phyloP scores from a whole-genome alignment of 2,329 filamentous ascomycete species.

The Fusarium brevicatenulatum region DNA sequence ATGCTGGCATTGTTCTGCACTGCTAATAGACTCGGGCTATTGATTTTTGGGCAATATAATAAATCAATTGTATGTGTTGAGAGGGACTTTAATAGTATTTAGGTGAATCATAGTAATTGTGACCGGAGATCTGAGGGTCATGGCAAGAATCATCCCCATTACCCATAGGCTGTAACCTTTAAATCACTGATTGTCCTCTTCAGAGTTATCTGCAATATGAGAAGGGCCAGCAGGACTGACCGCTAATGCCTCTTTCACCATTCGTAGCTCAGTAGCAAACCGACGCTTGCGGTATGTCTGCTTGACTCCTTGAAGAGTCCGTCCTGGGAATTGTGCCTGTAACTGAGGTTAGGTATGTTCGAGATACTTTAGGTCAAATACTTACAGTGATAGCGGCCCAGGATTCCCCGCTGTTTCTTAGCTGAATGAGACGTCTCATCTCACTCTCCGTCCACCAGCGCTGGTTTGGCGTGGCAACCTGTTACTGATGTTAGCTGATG shows the following conservation, averaged over 20 bases:
- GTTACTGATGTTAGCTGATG: neutral
- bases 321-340: neutral
- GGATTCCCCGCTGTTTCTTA: neutral
- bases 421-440: neutral
- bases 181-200: neutral
- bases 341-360: neutral
- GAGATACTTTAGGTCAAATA: rapidly evolving
- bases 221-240: neutral
- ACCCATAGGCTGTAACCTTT: rapidly evolving
- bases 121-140: neutral
- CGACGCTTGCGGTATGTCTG: conserved; percentile 20
- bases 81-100: neutral
- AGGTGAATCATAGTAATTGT: neutral
- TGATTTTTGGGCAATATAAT: too few relatives aligned
- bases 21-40: neutral
- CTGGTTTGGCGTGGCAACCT: neutral
- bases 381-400: neutral
- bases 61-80: too few relatives aligned
- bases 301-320: conserved; percentile 3
- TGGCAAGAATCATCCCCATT: neutral
- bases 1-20: neutral
- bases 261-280: neutral
- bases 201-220: too few relatives aligned
- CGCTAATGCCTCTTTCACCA: neutral
- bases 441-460: conserved; percentile 16